Evolutionary conservation across 2,329 filamentous ascomycete species (phyloP).

Genomic region (Amylocarpus encephaloides): DNA sequence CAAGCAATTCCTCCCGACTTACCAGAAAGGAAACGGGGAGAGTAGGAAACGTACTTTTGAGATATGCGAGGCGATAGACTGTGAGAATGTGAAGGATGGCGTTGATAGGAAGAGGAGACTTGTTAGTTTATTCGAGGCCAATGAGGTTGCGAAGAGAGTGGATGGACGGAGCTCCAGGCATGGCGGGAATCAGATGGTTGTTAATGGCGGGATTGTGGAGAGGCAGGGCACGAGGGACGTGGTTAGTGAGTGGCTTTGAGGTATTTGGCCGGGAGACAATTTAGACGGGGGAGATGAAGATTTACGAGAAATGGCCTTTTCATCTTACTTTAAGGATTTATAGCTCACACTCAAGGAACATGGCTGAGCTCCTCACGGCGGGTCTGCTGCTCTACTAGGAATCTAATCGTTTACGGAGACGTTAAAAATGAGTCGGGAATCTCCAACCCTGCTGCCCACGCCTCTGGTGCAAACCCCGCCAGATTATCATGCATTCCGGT

Average conservation of each 20-base stretch:
- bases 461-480: no score
- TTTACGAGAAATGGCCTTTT: no score
- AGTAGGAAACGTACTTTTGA: conserved; percentile 31
- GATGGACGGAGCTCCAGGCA: conserved; percentile 10
- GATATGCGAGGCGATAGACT: conserved; percentile 32
- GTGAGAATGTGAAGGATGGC: background rate
- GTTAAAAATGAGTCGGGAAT: no score
- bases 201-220: conserved; percentile 20
- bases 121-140: conserved; percentile 52
- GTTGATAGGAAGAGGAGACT: conserved; percentile 41
- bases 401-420: no score
- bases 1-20: background rate
- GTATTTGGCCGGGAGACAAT: background rate
- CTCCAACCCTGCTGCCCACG: no score
- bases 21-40: conserved; percentile 4
- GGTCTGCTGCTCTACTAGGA: no score
- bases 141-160: conserved; percentile 49
- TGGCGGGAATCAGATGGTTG: conserved; percentile 15
- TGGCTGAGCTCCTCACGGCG: no score
- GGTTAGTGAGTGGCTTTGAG: conserved; percentile 18
- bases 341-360: no score
- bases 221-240: conserved; percentile 17
- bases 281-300: no score
- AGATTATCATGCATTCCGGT: no score
- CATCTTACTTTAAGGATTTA: no score